Evolutionary conservation across 805 yeast species (phyloP).

Genomic region (Nakazawaea wickerhamii): DNA sequence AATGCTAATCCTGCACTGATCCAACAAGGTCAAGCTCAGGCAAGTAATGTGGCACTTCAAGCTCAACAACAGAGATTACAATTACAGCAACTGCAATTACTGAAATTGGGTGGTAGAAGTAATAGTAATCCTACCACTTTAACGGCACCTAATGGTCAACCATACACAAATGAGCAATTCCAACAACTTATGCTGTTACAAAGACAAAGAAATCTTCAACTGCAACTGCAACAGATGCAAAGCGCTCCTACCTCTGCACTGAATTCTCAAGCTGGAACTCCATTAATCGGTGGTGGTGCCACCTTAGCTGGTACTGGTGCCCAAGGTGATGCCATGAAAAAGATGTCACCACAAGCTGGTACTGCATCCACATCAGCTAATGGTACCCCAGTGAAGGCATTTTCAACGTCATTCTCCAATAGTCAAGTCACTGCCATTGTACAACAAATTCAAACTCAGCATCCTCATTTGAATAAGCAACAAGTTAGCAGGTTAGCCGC

Average conservation of each 20-base stretch:
- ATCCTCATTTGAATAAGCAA: constrained; percentile 56
- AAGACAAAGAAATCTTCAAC: constrained; percentile 38
- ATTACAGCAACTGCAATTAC: constrained; percentile 14
- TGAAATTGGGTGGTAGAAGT: constrained; percentile 8
- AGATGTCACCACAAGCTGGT: constrained; percentile 4
- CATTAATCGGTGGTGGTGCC: constrained; percentile 1
- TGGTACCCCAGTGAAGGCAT: constrained; percentile 1
- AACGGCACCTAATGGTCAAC: constrained; percentile 49
- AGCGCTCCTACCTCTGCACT: constrained; percentile 18
- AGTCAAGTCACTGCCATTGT: constrained; percentile 63
- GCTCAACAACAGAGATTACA: constrained; percentile 13
- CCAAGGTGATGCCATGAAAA: neutral
- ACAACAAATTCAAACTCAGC: constrained; percentile 57
- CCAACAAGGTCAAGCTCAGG: constrained; percentile 1
- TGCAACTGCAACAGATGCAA: constrained; percentile 26
- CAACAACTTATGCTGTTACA: constrained; percentile 51
- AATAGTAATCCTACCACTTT: constrained; percentile 24
- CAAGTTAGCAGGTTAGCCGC: constrained; percentile 66
- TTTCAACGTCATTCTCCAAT: constrained; percentile 35
- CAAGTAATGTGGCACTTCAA: constrained; percentile 10
- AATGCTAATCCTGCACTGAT: neutral
- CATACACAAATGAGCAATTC: constrained; percentile 55
- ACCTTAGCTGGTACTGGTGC: neutral
- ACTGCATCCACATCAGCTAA: constrained; percentile 3
- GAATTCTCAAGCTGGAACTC: constrained; percentile 17